A percentile compares a stretch with the other conserved stretches of the same genome.
phyloP scores from a whole-genome alignment of 2,329 filamentous ascomycete species.

The Aspergillus sergii region DNA sequence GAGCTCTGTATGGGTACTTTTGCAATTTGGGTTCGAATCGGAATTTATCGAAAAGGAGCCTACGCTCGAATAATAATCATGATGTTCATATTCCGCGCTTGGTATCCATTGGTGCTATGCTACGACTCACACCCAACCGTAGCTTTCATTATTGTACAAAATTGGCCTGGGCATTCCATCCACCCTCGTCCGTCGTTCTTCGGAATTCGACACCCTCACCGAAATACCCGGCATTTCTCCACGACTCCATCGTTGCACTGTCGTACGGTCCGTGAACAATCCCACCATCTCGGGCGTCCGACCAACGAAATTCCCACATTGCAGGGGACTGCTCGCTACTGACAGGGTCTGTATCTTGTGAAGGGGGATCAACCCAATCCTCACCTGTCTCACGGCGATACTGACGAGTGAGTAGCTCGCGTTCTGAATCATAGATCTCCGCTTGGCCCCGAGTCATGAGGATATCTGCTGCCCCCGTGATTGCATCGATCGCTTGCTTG shows the following conservation, averaged over 20 bases:
- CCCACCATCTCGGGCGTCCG: constrained; percentile 78
- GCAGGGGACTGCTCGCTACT: constrained; percentile 38
- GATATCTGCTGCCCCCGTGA: constrained; percentile 88
- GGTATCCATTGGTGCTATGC: constrained; percentile 17
- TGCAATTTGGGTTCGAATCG: constrained; percentile 26
- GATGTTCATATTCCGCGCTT: constrained; percentile 18
- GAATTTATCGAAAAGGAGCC: constrained; percentile 23
- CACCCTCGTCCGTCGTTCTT: constrained; percentile 55
- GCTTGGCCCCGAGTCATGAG: constrained; percentile 79
- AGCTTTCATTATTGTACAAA: constrained; percentile 51
- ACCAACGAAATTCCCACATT: constrained; percentile 93
- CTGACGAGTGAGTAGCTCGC: constrained; percentile 79
- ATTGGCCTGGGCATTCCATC: constrained; percentile 55
- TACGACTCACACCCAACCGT: not conserved
- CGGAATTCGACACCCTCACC: constrained; percentile 81
- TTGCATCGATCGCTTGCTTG: constrained; percentile 73
- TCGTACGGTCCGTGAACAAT: constrained; percentile 87
- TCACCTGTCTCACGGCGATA: constrained; percentile 86
- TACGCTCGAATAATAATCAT: constrained; percentile 25
- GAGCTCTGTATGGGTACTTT: constrained; percentile 26
- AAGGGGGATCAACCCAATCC: constrained; percentile 67
- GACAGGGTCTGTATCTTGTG: constrained; percentile 23
- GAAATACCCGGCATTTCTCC: constrained; percentile 92
- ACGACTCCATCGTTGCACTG: constrained; percentile 80
- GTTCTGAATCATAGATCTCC: constrained; percentile 89